Evolutionary conservation across 140 eudicot genomes (phyloP).

Genomic region (Anethum foeniculum): DNA sequence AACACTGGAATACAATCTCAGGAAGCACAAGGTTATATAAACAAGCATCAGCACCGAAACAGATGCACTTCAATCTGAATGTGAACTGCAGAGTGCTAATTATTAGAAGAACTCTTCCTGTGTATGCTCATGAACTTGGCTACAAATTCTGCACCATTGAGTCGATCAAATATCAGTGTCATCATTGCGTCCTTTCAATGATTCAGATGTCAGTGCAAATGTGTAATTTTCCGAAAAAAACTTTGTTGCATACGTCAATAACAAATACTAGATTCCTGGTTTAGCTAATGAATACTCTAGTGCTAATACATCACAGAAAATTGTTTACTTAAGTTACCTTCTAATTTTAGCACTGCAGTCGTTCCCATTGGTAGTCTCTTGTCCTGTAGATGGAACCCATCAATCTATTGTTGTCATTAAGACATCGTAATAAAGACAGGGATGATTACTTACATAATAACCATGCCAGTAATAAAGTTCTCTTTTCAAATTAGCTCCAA

Average conservation of each 20-base stretch:
- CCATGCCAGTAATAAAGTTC: slow-evolving; percentile 82
- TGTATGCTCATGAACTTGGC: slow-evolving; percentile 80
- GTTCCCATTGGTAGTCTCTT: slow-evolving; percentile 76
- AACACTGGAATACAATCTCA: not conserved
- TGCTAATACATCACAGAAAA: slow-evolving; percentile 5
- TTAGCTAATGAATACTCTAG: not conserved
- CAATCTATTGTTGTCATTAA: slow-evolving; percentile 6
- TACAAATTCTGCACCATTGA: slow-evolving; percentile 50
- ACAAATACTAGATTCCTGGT: not conserved
- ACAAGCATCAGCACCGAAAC: not conserved
- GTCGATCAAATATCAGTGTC: not conserved
- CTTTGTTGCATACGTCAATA: not conserved
- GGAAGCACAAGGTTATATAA: not conserved
- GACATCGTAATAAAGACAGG: not conserved
- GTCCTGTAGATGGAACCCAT: slow-evolving; percentile 40
- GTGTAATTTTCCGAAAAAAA: not conserved
- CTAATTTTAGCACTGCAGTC: slow-evolving; percentile 63
- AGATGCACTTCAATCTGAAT: not conserved
- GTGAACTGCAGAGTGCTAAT: slow-evolving; percentile 17
- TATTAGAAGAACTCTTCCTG: slow-evolving; percentile 52
- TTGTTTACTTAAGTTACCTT: slow-evolving; percentile 37
- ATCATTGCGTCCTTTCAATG: not conserved
- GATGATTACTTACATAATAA: slow-evolving; percentile 51
- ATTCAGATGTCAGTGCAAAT: not conserved
- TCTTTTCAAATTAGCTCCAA: slow-evolving; percentile 51